Conservation (phyloP, 2,329 filamentous ascomycete genomes). For the Aspergillus fijiensis region DNA sequence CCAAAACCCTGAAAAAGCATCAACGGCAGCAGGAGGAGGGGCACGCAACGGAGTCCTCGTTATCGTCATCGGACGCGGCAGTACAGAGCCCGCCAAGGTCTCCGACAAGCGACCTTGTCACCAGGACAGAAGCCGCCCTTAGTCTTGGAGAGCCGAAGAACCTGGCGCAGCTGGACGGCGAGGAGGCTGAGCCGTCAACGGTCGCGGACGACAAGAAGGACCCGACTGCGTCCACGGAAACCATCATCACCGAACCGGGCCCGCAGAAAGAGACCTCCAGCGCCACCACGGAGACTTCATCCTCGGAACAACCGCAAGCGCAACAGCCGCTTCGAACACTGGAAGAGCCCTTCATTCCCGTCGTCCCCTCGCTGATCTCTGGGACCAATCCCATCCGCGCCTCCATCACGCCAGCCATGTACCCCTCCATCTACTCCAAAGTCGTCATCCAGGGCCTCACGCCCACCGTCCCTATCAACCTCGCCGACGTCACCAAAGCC, state of each 20-base stretch:
- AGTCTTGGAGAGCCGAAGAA: conserved; percentile 17
- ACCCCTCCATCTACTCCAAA: conserved; percentile 84
- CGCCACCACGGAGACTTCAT: conserved; percentile 12
- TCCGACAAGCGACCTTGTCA: conserved; percentile 16
- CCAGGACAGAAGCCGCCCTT: conserved; percentile 23
- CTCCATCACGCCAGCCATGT: conserved; percentile 70
- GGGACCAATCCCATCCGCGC: conserved; percentile 72
- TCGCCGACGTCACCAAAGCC: conserved; percentile 74
- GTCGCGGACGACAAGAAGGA: conserved; percentile 23
- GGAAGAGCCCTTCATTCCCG: conserved; percentile 63
- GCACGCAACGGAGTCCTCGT: not conserved
- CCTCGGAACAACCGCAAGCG: not conserved
- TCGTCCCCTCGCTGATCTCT: conserved; percentile 72
- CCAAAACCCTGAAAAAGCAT: conserved; percentile 15
- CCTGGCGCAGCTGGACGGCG: not conserved
- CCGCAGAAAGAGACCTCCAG: not conserved
- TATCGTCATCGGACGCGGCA: not conserved
- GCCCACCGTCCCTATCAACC: conserved; percentile 83
- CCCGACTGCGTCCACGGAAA: conserved; percentile 39
- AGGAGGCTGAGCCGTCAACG: conserved; percentile 19
- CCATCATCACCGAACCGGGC: conserved; percentile 4
- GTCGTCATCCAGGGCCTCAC: conserved; percentile 77
- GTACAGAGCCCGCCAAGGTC: not conserved
- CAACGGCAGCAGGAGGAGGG: conserved; percentile 5
- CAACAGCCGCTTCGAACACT: conserved; percentile 15